Percentiles rank a stretch among this genome's conserved stretches.
These are phyloP conservation scores for Pestalotiopsis sp. DNA, from an alignment of 2,329 filamentous ascomycete genomes.

Conservation along the genomic window DNA sequence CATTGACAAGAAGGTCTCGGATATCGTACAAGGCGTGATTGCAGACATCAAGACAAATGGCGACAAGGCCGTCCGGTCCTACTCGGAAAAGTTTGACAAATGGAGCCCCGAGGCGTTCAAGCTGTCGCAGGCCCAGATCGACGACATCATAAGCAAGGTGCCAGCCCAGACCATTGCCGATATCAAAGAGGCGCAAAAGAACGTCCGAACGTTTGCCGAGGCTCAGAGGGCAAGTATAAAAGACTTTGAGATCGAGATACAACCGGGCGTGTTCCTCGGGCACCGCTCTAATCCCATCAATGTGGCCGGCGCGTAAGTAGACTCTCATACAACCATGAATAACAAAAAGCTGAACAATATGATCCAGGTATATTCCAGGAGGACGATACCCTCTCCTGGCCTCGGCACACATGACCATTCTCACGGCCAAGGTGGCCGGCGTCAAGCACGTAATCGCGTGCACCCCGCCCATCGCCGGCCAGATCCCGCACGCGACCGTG, in stretches of 20 bases:
- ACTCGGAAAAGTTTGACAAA: conserved; percentile 56
- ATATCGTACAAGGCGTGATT: conserved; percentile 51
- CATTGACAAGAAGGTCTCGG: conserved; percentile 32
- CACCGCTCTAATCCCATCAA: conserved; percentile 53
- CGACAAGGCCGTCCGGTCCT: conserved; percentile 49
- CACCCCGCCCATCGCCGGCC: conserved; percentile 52
- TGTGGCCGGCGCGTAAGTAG: conserved; percentile 42
- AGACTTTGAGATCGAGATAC: conserved; percentile 55
- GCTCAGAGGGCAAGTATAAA: conserved; percentile 46
- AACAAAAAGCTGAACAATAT: background rate
- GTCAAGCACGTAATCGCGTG: conserved; percentile 52
- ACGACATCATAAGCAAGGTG: conserved; percentile 44
- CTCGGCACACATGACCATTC: conserved; percentile 57
- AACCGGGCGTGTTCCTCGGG: conserved; percentile 51
- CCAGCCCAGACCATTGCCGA: conserved; percentile 43
- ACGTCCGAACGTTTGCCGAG: conserved; percentile 51
- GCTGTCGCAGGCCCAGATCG: conserved; percentile 46
- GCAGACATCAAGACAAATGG: conserved; percentile 47
- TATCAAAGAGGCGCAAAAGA: conserved; percentile 46
- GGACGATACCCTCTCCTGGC: conserved; percentile 56
- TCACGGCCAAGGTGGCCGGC: conserved; percentile 57
- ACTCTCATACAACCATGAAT: background rate
- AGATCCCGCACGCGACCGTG: conserved; percentile 50
- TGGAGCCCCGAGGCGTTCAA: conserved; percentile 53
- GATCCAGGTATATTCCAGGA: conserved; percentile 47